Conservation (phyloP, 371 early-diverging fungal genomes). For the Lichtheimia ramosa region DNA sequence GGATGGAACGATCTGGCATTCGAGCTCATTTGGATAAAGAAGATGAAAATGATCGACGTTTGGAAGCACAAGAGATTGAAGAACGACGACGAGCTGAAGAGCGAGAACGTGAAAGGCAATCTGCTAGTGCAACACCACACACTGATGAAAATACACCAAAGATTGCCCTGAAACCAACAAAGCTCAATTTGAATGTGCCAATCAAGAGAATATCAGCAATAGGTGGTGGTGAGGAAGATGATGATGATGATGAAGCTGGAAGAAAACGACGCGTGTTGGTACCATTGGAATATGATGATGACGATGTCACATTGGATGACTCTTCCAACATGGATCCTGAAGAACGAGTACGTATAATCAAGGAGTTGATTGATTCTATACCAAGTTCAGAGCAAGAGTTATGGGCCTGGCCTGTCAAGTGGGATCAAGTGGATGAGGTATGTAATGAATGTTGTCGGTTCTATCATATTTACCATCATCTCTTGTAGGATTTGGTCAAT, state of each 20-base stretch:
- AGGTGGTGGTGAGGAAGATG: slow-evolving; percentile 56
- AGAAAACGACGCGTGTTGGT: slow-evolving; percentile 62
- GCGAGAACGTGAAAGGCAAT: slow-evolving; percentile 5
- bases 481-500: slow-evolving; percentile 45
- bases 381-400: slow-evolving; percentile 79
- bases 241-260: slow-evolving; percentile 55
- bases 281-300: slow-evolving; percentile 60
- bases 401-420: slow-evolving; percentile 75
- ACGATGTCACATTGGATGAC: slow-evolving; percentile 16
- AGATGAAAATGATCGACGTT: slow-evolving; percentile 69
- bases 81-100: slow-evolving; percentile 28
- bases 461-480: too few species aligned
- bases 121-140: slow-evolving; percentile 2
- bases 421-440: slow-evolving; percentile 77
- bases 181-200: slow-evolving; percentile 49
- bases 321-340: slow-evolving; percentile 38
- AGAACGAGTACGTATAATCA: slow-evolving; percentile 58
- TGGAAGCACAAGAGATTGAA: slow-evolving; percentile 59
- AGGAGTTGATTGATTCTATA: slow-evolving; percentile 69
- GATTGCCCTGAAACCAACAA: slow-evolving; percentile 42
- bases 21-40: slow-evolving; percentile 67
- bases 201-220: slow-evolving; percentile 42
- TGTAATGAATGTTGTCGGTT: too few species aligned
- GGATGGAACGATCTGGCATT: slow-evolving; percentile 57
- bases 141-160: slow-evolving; percentile 27